Evolutionary conservation across 1,284 basidiomycete genomes (phyloP), one percentile per base, ranked within the genome.

Genomic region (Lignosus rhinocerotis): DNA sequence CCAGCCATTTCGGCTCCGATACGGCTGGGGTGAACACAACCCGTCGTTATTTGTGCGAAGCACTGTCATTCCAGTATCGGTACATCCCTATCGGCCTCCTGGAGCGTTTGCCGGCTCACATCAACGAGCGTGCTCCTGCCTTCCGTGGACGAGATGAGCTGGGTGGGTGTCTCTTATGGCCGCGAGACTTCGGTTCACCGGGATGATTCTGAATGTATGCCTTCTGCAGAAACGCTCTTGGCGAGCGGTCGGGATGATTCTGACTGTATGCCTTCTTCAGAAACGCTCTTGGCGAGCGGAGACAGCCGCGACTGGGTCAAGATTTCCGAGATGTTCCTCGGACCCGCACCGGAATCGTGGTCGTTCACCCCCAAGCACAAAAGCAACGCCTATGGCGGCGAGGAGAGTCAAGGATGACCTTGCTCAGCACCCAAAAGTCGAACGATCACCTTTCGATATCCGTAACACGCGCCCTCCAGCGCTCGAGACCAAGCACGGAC

Each of bases 31-130:
- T 98, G 48, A 96, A 97, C 74, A 90, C 90, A n/a, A 92, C 94
- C 0, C 83, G 96, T 30, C 83, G 96, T 56, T 99, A 97, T 77
- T 83, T 98, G 17, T 96, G 94, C 72, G 96, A 99, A 75, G 90
- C 93, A 1, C 81, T 99, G 6, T 95, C 92, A 1, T 98, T 98
- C 80, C 94, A 94, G 67, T 90, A 96, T 73, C 90, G 96, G 21
- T 98, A 98, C 73, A 79, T 98, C 38, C 96, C 96, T 7, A 90
- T 97, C 41, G 96, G 96, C 0, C 78, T 98, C 14, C 82, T 98
- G n/a, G 96, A 99, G 73, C 78, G 77, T 0, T 76, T 96, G 32
- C 95, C 96, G 0, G 83, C 81, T 1, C 80, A 85, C 59, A 85
- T 98, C 68, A 98, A 98, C 70, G 96, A 98, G 62, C 83, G 96